Base-by-base conservation (phyloP, 202 grass and related monocot species). In the Digitaria exilis region DNA sequence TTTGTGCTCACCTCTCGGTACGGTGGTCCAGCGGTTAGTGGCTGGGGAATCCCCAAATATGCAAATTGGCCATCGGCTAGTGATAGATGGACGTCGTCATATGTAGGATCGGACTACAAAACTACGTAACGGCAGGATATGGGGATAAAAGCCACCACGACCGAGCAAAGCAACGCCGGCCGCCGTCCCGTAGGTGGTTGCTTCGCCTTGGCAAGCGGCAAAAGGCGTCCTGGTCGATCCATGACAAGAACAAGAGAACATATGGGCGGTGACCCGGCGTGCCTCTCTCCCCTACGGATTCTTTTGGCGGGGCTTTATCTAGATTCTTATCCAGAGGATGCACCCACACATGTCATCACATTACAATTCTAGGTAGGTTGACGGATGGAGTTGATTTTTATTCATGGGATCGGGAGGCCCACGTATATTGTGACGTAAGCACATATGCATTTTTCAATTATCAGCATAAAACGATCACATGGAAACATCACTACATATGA, bases 21-120 rank as follows among this genome's bases (percentile, higher is more conserved):
- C 37, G 31, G 62, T 68, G 61, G 62, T 68, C 76, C 60, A 65
- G 19, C 26, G 44, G 26, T 76, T 60, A 43, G 52, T 76, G 52
- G 54, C 34, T 43, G 39, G 2, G 60, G 30, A 67, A 79, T 67
- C 45, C 45, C 21, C 30, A 37, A 66, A 26, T 12, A 72, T 17
- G 45, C 61, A 66, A 25, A 25, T 50, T 9, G 76, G 60, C 9
- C 61, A 22, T 66, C 76, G 34, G 18, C 45, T 18, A 79, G 59
- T 21, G 59, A 65, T n/a, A n/a, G n/a, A n/a, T 22, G 59, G 75
- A n/a, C 21, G 26, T 67, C 21, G n/a, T 28, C 65, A 25, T 15
- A 43, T 16, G 37, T 25, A 52, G 15, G 16, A 31, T 48, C 24
- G 55, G 74, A 45, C 57, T 48, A 54, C 49, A 63, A 59, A 78